Base-by-base conservation (phyloP, 139 green algal genomes). In the Chlorella sp. region DNA sequence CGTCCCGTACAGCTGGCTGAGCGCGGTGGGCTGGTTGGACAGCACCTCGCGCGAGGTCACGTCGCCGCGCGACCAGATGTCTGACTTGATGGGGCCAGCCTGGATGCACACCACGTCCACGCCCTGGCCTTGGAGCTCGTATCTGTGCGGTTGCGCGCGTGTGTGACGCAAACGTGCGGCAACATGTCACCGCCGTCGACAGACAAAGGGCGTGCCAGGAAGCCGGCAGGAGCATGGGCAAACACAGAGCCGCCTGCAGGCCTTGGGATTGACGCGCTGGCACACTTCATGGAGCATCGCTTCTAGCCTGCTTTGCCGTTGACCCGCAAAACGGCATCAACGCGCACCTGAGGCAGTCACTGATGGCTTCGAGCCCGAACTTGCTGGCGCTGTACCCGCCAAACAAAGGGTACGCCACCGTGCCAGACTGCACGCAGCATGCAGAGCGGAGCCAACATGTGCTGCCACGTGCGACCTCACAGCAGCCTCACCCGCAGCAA, bases 291-390 rank as follows among this genome's bases (percentile, higher is more conserved):
- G 10, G 10, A 26, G 31, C 30, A 49, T 26, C 62, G 4, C 5
- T 68, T 3, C 62, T 23, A 26, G 20, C 67, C 51, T 6, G n/a
- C 22, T 26, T 33, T 26, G 2, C 5, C 67, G 36, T n/a, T 49
- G 1, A 35, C 49, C 67, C 30, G 10, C 49, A 29, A 50, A n/a
- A 20, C 29, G 3, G 22, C 30, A n/a, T 26, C 31, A 68, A n/a
- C 29, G 4, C 67, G 27, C 49, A 63, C 76, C 76, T 33, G 42
- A 81, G 64, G 29, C 31, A 55, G 70, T 81, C 76, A 17, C 55
- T 73, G 23, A 81, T 2, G 1, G 76, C 76, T 51, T 81, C 76
- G 35, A 81, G 35, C 1, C 42, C 76, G 49, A 81, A 81, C 65
- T 81, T 81, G 35, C 65, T 74, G 1, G 70, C 70, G 2, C 30